Percentiles rank a stretch among this genome's conserved stretches.
Evolutionary conservation across 2,329 filamentous ascomycete genomes (phyloP).

Genomic region (Calonectria honghensis): DNA sequence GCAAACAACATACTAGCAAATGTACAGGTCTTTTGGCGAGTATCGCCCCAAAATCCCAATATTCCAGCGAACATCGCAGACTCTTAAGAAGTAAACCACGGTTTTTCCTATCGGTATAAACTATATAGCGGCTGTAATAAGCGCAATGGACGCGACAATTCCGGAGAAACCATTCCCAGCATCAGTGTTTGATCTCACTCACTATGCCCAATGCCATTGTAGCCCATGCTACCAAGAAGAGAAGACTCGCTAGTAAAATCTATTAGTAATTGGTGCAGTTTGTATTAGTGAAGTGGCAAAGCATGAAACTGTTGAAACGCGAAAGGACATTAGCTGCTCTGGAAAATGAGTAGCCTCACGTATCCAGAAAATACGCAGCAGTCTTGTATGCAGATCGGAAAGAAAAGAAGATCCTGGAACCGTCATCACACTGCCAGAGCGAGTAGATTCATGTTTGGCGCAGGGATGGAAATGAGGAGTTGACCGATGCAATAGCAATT

Average conservation of each 20-base stretch:
- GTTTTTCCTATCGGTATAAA: conserved; percentile 46
- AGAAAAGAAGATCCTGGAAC: conserved; percentile 75
- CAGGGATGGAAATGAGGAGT: conserved; percentile 65
- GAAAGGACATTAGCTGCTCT: conserved; percentile 72
- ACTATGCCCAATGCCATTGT: conserved; percentile 67
- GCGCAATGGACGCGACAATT: conserved; percentile 64
- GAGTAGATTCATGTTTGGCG: conserved; percentile 65
- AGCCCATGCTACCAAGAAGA: conserved; percentile 75
- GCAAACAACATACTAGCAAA: conserved; percentile 72
- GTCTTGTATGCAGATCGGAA: conserved; percentile 77
- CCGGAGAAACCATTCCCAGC: conserved; percentile 68
- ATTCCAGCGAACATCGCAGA: conserved; percentile 70
- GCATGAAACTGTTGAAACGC: conserved; percentile 73
- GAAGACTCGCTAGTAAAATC: conserved; percentile 75
- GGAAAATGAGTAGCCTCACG: conserved; percentile 72
- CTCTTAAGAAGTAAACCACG: conserved; percentile 56
- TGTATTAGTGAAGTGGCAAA: conserved; percentile 74
- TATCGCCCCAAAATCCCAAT: conserved; percentile 69
- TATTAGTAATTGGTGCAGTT: conserved; percentile 74
- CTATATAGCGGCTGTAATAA: conserved; percentile 57
- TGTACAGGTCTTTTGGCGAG: conserved; percentile 71
- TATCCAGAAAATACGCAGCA: conserved; percentile 74
- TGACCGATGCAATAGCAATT: conserved; percentile 39
- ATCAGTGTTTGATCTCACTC: conserved; percentile 63
- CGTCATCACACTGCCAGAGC: conserved; percentile 70